These are phyloP conservation scores for Phaeosphaeria sp. DNA, from an alignment of 2,329 filamentous ascomycete genomes.

Conservation along the genomic window DNA sequence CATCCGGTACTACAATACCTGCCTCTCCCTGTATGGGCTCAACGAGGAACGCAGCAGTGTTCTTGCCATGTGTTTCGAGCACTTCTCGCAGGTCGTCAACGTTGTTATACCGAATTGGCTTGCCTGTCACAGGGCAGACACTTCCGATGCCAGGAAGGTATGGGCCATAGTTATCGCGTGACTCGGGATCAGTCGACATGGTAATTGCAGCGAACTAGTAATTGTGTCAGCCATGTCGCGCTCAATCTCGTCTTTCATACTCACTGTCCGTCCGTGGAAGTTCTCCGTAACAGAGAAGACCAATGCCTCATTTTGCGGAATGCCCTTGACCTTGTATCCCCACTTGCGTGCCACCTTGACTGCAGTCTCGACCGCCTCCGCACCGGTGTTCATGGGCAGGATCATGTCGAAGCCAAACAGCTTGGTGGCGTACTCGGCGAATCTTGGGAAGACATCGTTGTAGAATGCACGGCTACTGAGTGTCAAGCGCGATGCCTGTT, in stretches of 20 bases:
- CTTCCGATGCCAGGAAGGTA: constrained; percentile 91
- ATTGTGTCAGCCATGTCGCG: constrained; percentile 15
- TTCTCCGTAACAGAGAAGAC: constrained; percentile 88
- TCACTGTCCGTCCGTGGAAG: constrained; percentile 93
- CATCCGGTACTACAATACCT: constrained; percentile 92
- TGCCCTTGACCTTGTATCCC: constrained; percentile 96
- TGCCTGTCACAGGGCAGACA: constrained; percentile 74
- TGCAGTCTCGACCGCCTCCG: constrained; percentile 93
- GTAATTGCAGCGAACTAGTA: constrained; percentile 88
- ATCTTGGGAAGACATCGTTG: constrained; percentile 97
- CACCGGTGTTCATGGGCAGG: constrained; percentile 96
- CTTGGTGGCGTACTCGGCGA: constrained; percentile 88
- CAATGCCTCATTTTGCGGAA: constrained; percentile 81
- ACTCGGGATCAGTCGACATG: constrained; percentile 93
- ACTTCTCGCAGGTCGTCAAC: constrained; percentile 79
- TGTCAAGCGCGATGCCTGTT: constrained; percentile 88
- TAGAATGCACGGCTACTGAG: constrained; percentile 95
- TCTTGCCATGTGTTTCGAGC: constrained; percentile 79
- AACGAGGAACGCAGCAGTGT: constrained; percentile 90
- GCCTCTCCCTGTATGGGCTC: constrained; percentile 98
- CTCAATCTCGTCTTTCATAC: constrained; percentile 40
- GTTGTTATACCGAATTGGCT: constrained; percentile 85
- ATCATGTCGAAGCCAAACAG: constrained; percentile 98
- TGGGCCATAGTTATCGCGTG: constrained; percentile 94
- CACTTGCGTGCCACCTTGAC: constrained; percentile 97